Conservation (phyloP, 164 flowering plant genomes). For the Berberis thunbergii region DNA sequence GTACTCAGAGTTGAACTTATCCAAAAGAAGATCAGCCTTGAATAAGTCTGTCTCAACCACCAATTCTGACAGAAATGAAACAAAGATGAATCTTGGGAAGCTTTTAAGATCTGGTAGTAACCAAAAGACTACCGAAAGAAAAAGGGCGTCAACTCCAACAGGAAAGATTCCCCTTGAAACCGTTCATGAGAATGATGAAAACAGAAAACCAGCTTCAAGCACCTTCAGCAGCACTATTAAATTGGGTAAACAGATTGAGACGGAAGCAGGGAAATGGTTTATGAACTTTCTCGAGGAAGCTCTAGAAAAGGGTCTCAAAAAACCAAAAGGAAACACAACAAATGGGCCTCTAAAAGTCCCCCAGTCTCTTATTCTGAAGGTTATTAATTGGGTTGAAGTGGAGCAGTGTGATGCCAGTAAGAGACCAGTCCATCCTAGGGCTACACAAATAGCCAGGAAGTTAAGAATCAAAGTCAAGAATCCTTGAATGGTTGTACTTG, state of each 20-base stretch:
- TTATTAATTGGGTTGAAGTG: slow-evolving; percentile 90
- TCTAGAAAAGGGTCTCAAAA: slow-evolving; percentile 71
- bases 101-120: slow-evolving; percentile 23
- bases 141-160: slow-evolving; percentile 16
- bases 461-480: slow-evolving; percentile 88
- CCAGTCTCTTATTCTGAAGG: slow-evolving; percentile 67
- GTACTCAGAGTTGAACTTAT: slow-evolving; percentile 26
- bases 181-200: slow-evolving; percentile 51
- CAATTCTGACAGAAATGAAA: slow-evolving; percentile 39
- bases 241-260: slow-evolving; percentile 65
- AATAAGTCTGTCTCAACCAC: slow-evolving; percentile 46
- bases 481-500: slow-evolving; percentile 30
- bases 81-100: slow-evolving; percentile 31
- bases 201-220: slow-evolving; percentile 40
- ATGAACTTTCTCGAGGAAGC: slow-evolving; percentile 84
- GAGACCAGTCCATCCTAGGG: slow-evolving; percentile 69
- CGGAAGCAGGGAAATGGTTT: slow-evolving; percentile 89
- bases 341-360: slow-evolving; percentile 45
- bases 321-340: slow-evolving; percentile 31
- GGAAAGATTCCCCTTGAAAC: slow-evolving; percentile 20
- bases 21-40: slow-evolving; percentile 41
- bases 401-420: slow-evolving; percentile 60
- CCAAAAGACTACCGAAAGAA: slow-evolving; percentile 17
- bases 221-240: slow-evolving; percentile 49
- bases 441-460: slow-evolving; percentile 71